Evolutionary conservation across 148 eudicot species (phyloP), one percentile per base, ranked within the genome.

Genomic region (Silene conica): DNA sequence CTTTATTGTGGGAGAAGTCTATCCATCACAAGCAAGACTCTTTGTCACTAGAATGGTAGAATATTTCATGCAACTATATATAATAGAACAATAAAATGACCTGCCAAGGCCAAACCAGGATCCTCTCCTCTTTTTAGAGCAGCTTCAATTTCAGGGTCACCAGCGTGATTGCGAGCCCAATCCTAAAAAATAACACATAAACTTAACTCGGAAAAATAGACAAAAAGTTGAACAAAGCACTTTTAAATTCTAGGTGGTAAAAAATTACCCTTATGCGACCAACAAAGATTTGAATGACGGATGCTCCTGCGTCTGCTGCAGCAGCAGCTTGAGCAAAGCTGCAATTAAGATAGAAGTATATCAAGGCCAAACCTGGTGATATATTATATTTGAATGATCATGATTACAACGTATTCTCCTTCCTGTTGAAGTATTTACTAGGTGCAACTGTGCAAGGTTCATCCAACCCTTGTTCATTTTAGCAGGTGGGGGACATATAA

Each of bases 261-360:
- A 71, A 73, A 34, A 23, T 78, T 92, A 95, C 97, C 98, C 97
- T 85, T 28, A 90, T 66, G 75, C 96, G 97, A 62, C 98, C 97
- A 78, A 92, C 98, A 81, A 92, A 95, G 63, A 95, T 87, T 84
- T 95, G 98, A 85, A 92, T 95, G 56, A 95, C 96, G 74, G 98
- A 92, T 76, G 96, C 96, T 76, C 97, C 98, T 28, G 97, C 98
- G 86, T 95, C 96, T 74, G 97, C 98, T 66, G 98, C 98, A 61
- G 97, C 98, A 70, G 97, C 97, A 75, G 97, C 98, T 89, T 95
- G 98, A 82, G 93, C 86, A 84, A 95, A 95, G 85, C 98, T 90
- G 89, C 77, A 70, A 45, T 50, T 18, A 23, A 75, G 69, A 52
- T 38, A 45, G 15, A 60, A 43, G 14, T 73, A 21, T 38, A n/a